Percentiles rank a stretch among this genome's conserved stretches.
phyloP scores from a whole-genome alignment of 2,329 filamentous ascomycete species.

The Ilyonectria robusta region DNA sequence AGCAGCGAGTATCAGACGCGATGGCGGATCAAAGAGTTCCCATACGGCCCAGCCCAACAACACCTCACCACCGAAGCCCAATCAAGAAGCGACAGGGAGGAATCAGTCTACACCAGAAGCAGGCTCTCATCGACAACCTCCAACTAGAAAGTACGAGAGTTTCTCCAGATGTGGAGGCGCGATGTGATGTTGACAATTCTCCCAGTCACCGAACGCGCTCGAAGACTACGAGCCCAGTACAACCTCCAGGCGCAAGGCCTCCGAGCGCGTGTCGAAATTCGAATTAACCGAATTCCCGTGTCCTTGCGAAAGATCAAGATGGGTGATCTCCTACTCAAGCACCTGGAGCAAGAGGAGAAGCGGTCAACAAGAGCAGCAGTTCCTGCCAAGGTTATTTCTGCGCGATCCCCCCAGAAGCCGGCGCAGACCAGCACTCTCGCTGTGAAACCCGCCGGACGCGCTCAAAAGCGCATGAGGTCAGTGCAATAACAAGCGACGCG shows the following conservation, averaged over 20 bases:
- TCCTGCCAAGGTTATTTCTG: conserved; percentile 63
- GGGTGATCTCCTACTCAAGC: conserved; percentile 78
- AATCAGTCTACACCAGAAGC: conserved; percentile 82
- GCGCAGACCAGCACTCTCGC: conserved; percentile 42
- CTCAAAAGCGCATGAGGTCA: conserved; percentile 68
- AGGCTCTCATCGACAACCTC: conserved; percentile 89
- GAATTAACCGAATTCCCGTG: conserved; percentile 91
- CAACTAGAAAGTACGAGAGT: conserved; percentile 82
- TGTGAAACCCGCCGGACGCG: conserved; percentile 44
- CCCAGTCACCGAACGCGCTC: conserved; percentile 86
- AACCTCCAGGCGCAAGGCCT: conserved; percentile 89
- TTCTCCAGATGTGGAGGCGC: conserved; percentile 31
- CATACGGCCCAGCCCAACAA: conserved; percentile 52
- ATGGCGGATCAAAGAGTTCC: conserved; percentile 42
- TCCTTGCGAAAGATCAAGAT: conserved; percentile 85
- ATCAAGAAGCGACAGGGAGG: conserved; percentile 73
- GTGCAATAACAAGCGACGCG: conserved; percentile 34
- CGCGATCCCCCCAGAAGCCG: conserved; percentile 54
- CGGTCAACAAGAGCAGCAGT: conserved; percentile 61
- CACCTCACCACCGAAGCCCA: conserved; percentile 67
- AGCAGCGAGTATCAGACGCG: conserved; percentile 50
- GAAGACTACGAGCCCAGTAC: conserved; percentile 91
- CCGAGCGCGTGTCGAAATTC: conserved; percentile 88
- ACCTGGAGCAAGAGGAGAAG: conserved; percentile 61
- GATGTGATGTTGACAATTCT: conserved; percentile 37